Base-by-base conservation (phyloP, 2,329 filamentous ascomycete species). In the Endothia cerciana region DNA sequence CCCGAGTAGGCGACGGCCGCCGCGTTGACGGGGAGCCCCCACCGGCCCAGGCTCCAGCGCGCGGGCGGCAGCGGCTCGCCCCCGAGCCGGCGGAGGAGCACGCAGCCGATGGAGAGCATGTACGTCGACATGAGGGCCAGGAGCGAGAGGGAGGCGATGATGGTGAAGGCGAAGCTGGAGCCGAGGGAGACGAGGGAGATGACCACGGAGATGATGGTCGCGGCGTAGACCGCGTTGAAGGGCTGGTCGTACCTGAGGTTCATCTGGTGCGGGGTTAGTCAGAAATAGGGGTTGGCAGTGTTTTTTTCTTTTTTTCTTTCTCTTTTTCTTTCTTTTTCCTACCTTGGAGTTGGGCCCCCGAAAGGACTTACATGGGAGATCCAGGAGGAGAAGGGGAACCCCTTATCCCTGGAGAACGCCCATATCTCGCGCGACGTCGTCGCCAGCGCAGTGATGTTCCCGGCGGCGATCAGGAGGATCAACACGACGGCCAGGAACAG, bases 1-100 rank as follows among this genome's bases (percentile, higher is more conserved):
- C 67, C 47, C 11, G 70, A 65, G 55, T 72, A 72, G 1, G 69
- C 41, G 19, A 72, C 64, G 11, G 71, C 71, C 4, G 69, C 45
- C 17, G 77, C 72, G 63, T 82, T 82, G 63, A 82, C 66, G 22
- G 73, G 68, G 1, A 81, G 69, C 0, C 80, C 79, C 51, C 72
- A 75, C 8, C 70, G 70, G 0, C 79, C 78, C 13, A 83, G 74
- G 47, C 69, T 75, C 77, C 74, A 81, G 30, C 74, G 72, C 10
- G 74, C 72, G 0, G 71, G 73, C 0, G 77, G 78, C 0, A 82
- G 70, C 0, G 73, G 71, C 36, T 75, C 70, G 19, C 72, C 68
- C 1, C 70, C 71, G 41, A 80, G 60, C 4, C 79, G 76, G 60
- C 74, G 74, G 67, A 75, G 72, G 43, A 78, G 69, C 11, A 74